Percentiles rank a stretch among this genome's conserved stretches.
These are phyloP conservation scores for Komagataella kurtzmanii DNA, from an alignment of 805 yeast species.

Conservation along the genomic window DNA sequence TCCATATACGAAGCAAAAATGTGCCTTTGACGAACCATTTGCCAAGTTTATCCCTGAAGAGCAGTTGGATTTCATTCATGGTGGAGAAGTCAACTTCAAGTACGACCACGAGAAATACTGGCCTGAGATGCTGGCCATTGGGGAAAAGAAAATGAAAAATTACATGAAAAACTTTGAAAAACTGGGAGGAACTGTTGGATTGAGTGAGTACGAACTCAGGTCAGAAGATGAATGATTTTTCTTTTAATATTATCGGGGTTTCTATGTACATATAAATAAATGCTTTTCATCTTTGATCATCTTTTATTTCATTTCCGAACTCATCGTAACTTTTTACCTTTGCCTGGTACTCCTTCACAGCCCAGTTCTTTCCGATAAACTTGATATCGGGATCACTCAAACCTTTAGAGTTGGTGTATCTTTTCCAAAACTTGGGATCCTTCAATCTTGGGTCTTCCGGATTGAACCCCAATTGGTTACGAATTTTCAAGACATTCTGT, in stretches of 20 bases:
- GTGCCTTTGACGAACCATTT: conserved; percentile 75
- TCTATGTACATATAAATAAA: neutral
- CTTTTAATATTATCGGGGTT: neutral
- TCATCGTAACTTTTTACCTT: conserved; percentile 16
- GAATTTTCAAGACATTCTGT: conserved; percentile 37
- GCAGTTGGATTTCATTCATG: conserved; percentile 63
- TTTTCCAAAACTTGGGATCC: conserved; percentile 63
- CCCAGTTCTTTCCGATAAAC: conserved; percentile 77
- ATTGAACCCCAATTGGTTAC: conserved; percentile 28
- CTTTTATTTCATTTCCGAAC: conserved; percentile 14
- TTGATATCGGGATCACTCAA: conserved; percentile 50
- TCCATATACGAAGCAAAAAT: conserved; percentile 76
- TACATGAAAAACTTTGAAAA: conserved; percentile 50
- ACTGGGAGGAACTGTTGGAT: conserved; percentile 55
- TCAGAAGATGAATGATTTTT: neutral
- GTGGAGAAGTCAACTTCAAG: conserved; percentile 65
- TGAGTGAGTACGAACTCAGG: conserved; percentile 63
- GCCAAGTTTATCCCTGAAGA: conserved; percentile 57
- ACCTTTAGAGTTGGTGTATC: conserved; percentile 53
- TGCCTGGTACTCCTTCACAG: conserved; percentile 55
- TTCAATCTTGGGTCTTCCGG: conserved; percentile 61
- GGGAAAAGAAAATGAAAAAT: conserved; percentile 34
- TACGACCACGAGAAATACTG: conserved; percentile 67
- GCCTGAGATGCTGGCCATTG: conserved; percentile 46
- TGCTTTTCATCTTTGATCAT: neutral